Percentiles rank a stretch among this genome's conserved stretches.
Conservation (phyloP, 2,329 filamentous ascomycete species). For the Corniculantispora saksenae region DNA sequence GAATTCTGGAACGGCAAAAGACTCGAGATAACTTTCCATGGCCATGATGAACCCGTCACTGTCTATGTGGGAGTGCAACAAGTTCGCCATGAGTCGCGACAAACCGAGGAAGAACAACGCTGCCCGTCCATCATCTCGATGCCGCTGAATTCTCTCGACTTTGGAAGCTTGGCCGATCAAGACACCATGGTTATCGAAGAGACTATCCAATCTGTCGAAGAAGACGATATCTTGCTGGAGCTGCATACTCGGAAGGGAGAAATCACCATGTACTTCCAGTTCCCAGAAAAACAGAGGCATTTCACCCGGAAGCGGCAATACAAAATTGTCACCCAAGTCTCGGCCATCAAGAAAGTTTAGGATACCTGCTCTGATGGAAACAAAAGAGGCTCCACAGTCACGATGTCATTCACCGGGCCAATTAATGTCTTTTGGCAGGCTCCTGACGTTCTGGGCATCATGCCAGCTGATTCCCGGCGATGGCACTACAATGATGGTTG, state of each 20-base stretch:
- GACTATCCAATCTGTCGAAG: constrained; percentile 30
- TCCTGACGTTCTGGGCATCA: constrained; percentile 33
- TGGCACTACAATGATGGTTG: constrained; percentile 49
- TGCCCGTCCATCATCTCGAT: constrained; percentile 43
- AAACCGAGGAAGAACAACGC: not conserved
- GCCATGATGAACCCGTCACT: not conserved
- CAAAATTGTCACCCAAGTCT: constrained; percentile 47
- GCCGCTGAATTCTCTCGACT: constrained; percentile 51
- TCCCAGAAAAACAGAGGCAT: constrained; percentile 21
- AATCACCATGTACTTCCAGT: constrained; percentile 35
- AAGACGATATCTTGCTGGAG: constrained; percentile 30
- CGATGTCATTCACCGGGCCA: constrained; percentile 48
- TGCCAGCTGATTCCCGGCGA: constrained; percentile 30
- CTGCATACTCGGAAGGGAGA: constrained; percentile 29
- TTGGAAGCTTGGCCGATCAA: constrained; percentile 60
- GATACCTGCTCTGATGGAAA: constrained; percentile 29
- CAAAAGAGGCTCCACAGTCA: constrained; percentile 36
- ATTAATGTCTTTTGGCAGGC: constrained; percentile 48
- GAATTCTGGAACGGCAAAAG: constrained; percentile 49
- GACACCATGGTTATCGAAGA: constrained; percentile 62
- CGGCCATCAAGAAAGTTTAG: constrained; percentile 47
- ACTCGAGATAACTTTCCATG: not conserved
- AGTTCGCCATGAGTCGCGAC: not conserved
- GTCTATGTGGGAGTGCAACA: not conserved
- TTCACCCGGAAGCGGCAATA: constrained; percentile 32